A percentile compares a stretch with the other conserved stretches of the same genome.
Evolutionary conservation across 352 stramenopile genomes (phyloP).

Genomic region (Elongisporangium undulatum): DNA sequence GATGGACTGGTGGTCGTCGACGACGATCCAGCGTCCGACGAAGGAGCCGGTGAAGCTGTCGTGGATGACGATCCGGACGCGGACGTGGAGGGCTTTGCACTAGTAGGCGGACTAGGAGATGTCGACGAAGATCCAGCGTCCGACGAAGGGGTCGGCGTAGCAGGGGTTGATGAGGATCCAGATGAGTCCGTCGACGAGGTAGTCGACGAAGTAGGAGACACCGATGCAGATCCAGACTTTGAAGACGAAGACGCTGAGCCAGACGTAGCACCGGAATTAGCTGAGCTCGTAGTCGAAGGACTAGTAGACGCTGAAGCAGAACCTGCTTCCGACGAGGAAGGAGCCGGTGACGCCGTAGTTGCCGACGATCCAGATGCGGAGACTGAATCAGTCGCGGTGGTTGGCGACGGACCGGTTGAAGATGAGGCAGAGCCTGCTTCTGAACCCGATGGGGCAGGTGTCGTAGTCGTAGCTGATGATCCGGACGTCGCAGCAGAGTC

Average conservation of each 20-base stretch:
- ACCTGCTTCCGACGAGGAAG: not conserved
- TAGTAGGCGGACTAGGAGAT: constrained; percentile 2
- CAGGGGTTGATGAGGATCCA: constrained; percentile 1
- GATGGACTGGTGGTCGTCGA: not conserved
- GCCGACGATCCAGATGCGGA: not conserved
- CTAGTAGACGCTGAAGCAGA: not conserved
- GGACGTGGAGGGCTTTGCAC: constrained; percentile 7
- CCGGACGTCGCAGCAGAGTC: not conserved
- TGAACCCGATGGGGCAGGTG: not conserved
- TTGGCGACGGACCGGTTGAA: not conserved
- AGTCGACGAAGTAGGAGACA: not conserved
- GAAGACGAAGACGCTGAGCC: not conserved
- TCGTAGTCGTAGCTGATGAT: not conserved
- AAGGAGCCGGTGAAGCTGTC: not conserved
- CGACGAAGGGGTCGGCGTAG: not conserved
- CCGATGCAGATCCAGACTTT: not conserved
- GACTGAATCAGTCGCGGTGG: not conserved
- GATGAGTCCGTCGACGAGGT: not conserved
- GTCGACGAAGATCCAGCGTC: not conserved
- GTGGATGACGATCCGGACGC: constrained; percentile 6
- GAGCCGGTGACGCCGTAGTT: not conserved
- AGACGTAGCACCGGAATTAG: not conserved
- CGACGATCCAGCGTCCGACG: not conserved
- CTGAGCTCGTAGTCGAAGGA: not conserved
- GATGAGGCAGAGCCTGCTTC: not conserved